These are phyloP conservation scores for Apophysomyces variabilis DNA, from an alignment of 371 early-diverging fungal genomes.

Conservation along the genomic window DNA sequence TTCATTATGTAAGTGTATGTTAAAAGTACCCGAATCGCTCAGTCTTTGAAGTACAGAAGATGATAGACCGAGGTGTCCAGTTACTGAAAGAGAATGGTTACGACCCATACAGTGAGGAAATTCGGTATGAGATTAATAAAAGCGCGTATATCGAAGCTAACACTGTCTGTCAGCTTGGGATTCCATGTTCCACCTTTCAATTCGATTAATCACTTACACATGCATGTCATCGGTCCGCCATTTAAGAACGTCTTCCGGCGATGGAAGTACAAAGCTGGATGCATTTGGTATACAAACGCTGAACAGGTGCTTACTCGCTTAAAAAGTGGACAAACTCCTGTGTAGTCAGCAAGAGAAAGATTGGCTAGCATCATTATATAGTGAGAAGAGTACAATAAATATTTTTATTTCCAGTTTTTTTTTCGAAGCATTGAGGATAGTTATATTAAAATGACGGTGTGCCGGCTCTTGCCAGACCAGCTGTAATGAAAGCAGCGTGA, in stretches of 20 bases:
- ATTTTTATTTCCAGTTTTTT: background rate
- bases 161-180: slow-evolving; percentile 43
- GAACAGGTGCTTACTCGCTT: slow-evolving; percentile 18
- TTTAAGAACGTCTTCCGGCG: slow-evolving; percentile 41
- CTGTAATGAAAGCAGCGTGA: slow-evolving; percentile 66
- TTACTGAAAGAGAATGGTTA: slow-evolving; percentile 47
- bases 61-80: slow-evolving; percentile 43
- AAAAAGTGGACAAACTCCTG: slow-evolving; percentile 14
- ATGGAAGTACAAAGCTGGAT: slow-evolving; percentile 29
- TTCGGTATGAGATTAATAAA: slow-evolving; percentile 18
- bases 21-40: slow-evolving; percentile 3
- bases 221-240: slow-evolving; percentile 62
- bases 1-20: slow-evolving; percentile 51
- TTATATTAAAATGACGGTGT: slow-evolving; percentile 16
- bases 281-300: slow-evolving; percentile 39
- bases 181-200: slow-evolving; percentile 75
- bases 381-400: background rate
- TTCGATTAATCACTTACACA: slow-evolving; percentile 62
- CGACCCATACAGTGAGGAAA: slow-evolving; percentile 31
- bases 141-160: background rate
- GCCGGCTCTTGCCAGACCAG: slow-evolving; percentile 35
- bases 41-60: slow-evolving; percentile 38
- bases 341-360: background rate
- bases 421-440: background rate
- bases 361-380: background rate